These are phyloP conservation scores for Blepharisma stoltei DNA, from an alignment of 73 alveolate species.

Conservation along the genomic window DNA sequence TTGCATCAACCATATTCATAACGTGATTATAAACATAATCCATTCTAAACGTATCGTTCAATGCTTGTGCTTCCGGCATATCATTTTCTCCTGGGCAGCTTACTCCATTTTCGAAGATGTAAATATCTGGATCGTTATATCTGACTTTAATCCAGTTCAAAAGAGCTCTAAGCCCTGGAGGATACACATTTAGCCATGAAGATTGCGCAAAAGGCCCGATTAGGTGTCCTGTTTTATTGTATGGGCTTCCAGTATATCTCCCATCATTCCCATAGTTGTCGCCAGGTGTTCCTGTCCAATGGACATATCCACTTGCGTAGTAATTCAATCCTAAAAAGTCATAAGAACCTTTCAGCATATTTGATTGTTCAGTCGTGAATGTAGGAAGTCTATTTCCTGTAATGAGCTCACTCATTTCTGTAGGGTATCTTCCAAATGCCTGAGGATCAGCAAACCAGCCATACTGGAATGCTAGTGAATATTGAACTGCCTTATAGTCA, in stretches of 20 bases:
- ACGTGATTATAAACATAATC: background rate
- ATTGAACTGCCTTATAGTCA: constrained; percentile 40
- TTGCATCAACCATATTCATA: background rate
- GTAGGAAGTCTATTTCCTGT: constrained; percentile 37
- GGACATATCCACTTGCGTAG: constrained; percentile 30
- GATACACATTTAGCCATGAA: constrained; percentile 41
- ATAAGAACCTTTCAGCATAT: constrained; percentile 29
- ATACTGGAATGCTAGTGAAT: constrained; percentile 12
- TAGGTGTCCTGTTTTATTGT: constrained; percentile 18
- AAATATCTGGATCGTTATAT: constrained; percentile 31
- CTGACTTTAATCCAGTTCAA: constrained; percentile 39
- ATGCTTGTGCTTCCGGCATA: background rate
- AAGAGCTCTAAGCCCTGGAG: constrained; percentile 38
- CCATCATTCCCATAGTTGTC: constrained; percentile 32
- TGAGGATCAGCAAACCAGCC: constrained; percentile 51
- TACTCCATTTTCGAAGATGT: constrained; percentile 45
- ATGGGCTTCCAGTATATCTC: background rate
- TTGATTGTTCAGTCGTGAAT: constrained; percentile 22
- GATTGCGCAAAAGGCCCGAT: constrained; percentile 44
- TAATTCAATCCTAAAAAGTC: constrained; percentile 44
- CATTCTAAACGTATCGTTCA: background rate
- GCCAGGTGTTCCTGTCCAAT: background rate
- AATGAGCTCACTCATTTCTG: constrained; percentile 26
- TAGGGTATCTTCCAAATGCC: constrained; percentile 45
- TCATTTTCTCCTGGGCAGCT: constrained; percentile 40